Evolutionary conservation across 768 basidiomycete species (phyloP).

Genomic region (Panus rudis): DNA sequence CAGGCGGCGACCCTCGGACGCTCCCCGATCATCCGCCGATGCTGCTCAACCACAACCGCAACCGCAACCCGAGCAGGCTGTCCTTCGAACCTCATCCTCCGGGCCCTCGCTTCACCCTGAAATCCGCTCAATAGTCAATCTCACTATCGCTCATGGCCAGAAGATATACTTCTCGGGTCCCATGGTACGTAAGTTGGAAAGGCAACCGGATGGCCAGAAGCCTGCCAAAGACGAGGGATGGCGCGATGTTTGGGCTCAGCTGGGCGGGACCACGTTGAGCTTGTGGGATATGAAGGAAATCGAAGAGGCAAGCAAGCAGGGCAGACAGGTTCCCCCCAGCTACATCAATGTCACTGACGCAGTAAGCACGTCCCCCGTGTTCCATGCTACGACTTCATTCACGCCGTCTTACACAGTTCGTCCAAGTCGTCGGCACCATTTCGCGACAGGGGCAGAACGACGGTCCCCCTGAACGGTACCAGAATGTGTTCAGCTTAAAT

Average conservation of each 20-base stretch:
- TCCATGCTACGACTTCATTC: background rate
- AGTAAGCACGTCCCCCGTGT: constrained; percentile 41
- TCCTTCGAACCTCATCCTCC: constrained; percentile 21
- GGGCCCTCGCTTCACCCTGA: constrained; percentile 61
- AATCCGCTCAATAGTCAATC: constrained; percentile 70
- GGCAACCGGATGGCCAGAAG: constrained; percentile 67
- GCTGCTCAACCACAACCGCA: background rate
- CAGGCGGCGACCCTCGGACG: background rate
- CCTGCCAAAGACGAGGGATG: constrained; percentile 71
- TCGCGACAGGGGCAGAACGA: constrained; percentile 50
- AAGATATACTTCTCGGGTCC: constrained; percentile 87
- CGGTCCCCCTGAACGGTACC: constrained; percentile 49
- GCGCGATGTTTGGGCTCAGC: constrained; percentile 84
- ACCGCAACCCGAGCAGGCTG: constrained; percentile 14
- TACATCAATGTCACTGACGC: constrained; percentile 89
- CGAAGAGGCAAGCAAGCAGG: constrained; percentile 74
- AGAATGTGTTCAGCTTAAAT: constrained; percentile 84
- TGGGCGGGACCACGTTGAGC: constrained; percentile 83
- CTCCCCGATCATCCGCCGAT: background rate
- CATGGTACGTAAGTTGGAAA: constrained; percentile 68
- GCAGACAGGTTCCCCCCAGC: constrained; percentile 76
- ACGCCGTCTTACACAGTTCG: constrained; percentile 42
- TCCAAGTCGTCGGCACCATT: constrained; percentile 71
- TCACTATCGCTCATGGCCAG: constrained; percentile 71
- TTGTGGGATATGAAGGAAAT: constrained; percentile 90